Conservation (phyloP, 768 basidiomycete genomes). For the Rubroboletus pulcherrimus region DNA sequence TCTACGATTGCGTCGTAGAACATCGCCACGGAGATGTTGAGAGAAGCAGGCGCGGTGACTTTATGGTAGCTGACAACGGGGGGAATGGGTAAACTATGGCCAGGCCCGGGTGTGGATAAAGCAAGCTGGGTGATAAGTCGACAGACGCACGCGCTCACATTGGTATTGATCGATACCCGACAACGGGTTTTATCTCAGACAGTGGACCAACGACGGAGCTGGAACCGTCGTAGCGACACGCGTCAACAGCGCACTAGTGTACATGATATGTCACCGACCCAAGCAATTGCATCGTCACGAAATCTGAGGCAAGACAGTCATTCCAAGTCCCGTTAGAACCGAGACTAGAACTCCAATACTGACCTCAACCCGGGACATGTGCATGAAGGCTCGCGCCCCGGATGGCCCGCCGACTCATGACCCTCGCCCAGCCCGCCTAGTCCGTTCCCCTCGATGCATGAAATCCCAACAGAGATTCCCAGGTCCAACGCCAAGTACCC, state of each 20-base stretch:
- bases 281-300: background rate
- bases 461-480: constrained; percentile 82
- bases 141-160: no score
- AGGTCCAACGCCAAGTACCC: constrained; percentile 73
- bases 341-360: background rate
- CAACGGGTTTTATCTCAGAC: background rate
- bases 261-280: background rate
- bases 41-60: no score
- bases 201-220: background rate
- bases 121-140: no score
- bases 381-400: background rate
- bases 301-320: background rate
- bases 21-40: no score
- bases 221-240: background rate
- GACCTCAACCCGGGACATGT: background rate
- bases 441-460: constrained; percentile 63
- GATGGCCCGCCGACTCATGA: background rate
- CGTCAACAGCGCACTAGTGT: background rate
- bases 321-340: background rate
- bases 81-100: no score
- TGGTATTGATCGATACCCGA: no score
- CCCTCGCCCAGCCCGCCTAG: background rate
- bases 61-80: no score
- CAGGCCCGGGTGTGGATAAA: no score
- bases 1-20: no score